Conservation (phyloP, 768 basidiomycete species). For the Rhodotorula taiwanensis region DNA sequence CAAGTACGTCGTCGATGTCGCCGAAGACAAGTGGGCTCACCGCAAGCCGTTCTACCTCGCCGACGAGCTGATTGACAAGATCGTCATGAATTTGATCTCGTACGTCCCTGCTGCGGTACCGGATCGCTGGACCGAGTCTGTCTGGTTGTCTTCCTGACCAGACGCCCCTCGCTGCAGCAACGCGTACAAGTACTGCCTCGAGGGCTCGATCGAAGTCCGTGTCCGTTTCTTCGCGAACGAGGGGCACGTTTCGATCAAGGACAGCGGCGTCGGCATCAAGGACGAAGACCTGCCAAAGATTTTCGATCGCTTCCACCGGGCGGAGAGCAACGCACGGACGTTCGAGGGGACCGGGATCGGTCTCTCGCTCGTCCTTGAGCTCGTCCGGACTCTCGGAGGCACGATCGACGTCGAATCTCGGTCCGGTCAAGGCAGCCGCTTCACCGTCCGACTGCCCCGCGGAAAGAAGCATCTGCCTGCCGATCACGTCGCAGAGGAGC, state of each 20-base stretch:
- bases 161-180: not conserved
- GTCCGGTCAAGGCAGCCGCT: constrained; percentile 8
- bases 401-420: constrained; percentile 12
- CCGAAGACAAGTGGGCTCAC: constrained; percentile 5
- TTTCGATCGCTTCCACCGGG: constrained; percentile 35
- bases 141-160: not conserved
- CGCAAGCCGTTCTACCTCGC: constrained; percentile 10
- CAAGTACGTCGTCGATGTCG: constrained; percentile 14
- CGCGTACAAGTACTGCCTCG: constrained; percentile 27
- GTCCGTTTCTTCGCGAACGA: constrained; percentile 7
- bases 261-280: constrained; percentile 22
- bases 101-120: not conserved
- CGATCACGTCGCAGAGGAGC: constrained; percentile 7
- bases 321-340: not conserved
- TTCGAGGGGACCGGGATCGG: constrained; percentile 30
- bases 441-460: constrained; percentile 14
- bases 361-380: constrained; percentile 30
- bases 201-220: constrained; percentile 6
- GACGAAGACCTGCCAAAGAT: constrained; percentile 21
- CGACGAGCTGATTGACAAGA: constrained; percentile 24
- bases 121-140: not conserved
- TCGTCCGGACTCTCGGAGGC: constrained; percentile 31
- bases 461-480: constrained; percentile 12
- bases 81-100: constrained; percentile 12
- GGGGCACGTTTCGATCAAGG: constrained; percentile 10